Percentiles rank a stretch among this genome's conserved stretches.
Evolutionary conservation across 495 filamentous ascomycete species (phyloP).

Genomic region (Penicillium ochrochloron): DNA sequence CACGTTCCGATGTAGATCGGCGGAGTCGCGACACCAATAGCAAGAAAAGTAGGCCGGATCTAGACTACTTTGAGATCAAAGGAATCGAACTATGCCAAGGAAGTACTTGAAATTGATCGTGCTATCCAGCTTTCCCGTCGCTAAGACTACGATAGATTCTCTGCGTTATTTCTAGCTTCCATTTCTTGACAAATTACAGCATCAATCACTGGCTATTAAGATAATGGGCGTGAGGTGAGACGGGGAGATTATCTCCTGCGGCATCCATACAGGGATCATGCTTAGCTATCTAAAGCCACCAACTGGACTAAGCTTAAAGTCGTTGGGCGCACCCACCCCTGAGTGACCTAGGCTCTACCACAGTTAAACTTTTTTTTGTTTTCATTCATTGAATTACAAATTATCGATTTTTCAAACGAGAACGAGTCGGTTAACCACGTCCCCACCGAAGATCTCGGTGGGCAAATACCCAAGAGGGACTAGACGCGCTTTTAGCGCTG

Average conservation of each 20-base stretch:
- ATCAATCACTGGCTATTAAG: neutral
- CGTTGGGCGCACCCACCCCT: neutral
- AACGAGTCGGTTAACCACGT: neutral
- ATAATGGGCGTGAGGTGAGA: neutral
- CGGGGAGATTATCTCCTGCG: neutral
- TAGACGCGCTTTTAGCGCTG: neutral
- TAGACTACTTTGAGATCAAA: neutral
- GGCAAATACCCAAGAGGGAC: neutral
- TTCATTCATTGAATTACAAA: slow-evolving; percentile 1
- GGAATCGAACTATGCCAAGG: neutral
- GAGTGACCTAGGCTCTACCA: neutral
- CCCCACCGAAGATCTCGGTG: neutral
- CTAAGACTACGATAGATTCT: neutral
- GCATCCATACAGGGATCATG: neutral
- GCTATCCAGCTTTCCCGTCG: no score
- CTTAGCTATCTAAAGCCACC: neutral
- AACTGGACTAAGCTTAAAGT: neutral
- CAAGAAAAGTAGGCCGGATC: neutral
- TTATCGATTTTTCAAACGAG: neutral
- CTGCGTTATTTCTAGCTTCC: neutral
- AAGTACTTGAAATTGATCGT: neutral
- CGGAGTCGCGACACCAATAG: slow-evolving; percentile 3
- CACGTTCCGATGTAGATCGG: neutral
- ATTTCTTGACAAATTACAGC: neutral
- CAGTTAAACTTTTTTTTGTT: neutral